phyloP scores from a whole-genome alignment of 2,329 filamentous ascomycete genomes.

The Epichloe amarillans region DNA sequence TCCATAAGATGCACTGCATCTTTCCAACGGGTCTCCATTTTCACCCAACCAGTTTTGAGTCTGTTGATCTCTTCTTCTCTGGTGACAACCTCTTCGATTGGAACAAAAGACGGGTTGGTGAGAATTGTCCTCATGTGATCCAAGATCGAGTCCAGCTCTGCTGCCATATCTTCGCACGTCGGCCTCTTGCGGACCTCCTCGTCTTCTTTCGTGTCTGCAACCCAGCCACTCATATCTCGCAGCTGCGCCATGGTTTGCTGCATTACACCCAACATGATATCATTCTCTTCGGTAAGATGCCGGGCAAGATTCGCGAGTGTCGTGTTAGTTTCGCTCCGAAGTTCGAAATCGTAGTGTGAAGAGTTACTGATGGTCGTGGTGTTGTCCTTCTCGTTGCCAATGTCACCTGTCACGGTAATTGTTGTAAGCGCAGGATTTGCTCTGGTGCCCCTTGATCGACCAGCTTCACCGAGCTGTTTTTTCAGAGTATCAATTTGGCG shows the following conservation, averaged over 20 bases:
- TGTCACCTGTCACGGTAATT: slow-evolving; percentile 43
- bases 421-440: slow-evolving; percentile 41
- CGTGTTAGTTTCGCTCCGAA: slow-evolving; percentile 79
- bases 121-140: slow-evolving; percentile 71
- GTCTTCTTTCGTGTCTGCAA: slow-evolving; percentile 21
- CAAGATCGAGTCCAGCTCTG: slow-evolving; percentile 64
- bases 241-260: slow-evolving; percentile 58
- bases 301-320: slow-evolving; percentile 79
- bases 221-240: slow-evolving; percentile 52
- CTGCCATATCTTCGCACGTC: slow-evolving; percentile 51
- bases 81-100: slow-evolving; percentile 85
- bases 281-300: slow-evolving; percentile 82
- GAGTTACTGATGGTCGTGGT: slow-evolving; percentile 10
- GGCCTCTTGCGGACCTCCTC: slow-evolving; percentile 22
- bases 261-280: slow-evolving; percentile 61
- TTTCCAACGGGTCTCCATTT: slow-evolving; percentile 82
- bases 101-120: slow-evolving; percentile 92
- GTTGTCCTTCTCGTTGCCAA: slow-evolving; percentile 33
- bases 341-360: slow-evolving; percentile 42
- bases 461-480: slow-evolving; percentile 65
- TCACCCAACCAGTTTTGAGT: slow-evolving; percentile 76
- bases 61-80: slow-evolving; percentile 82
- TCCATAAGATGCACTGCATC: slow-evolving; percentile 87
- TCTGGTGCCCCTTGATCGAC: slow-evolving; percentile 44
- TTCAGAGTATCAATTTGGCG: slow-evolving; percentile 81